Evolutionary conservation across 257 asterid genomes (phyloP).

Genomic region (Nicotiana undulata): DNA sequence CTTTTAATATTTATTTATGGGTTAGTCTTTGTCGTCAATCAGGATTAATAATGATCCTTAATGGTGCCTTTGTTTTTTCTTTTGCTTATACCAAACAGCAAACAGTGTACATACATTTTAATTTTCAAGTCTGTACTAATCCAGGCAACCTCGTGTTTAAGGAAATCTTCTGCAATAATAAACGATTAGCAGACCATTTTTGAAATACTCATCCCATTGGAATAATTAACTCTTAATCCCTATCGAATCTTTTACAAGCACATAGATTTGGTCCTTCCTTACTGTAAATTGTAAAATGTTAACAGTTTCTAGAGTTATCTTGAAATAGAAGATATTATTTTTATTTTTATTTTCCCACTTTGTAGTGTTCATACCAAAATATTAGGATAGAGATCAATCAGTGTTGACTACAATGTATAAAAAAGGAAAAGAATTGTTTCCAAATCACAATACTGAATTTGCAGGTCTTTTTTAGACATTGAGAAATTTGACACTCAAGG

Average conservation of each 20-base stretch:
- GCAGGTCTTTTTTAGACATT: background rate
- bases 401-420: background rate
- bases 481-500: slow-evolving; percentile 1
- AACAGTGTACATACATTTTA: background rate
- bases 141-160: background rate
- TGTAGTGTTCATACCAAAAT: background rate
- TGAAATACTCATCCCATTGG: background rate
- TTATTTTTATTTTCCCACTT: no score
- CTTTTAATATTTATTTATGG: background rate
- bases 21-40: background rate
- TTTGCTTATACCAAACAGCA: background rate
- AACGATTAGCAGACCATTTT: background rate
- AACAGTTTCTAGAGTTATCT: background rate
- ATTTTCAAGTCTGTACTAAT: background rate
- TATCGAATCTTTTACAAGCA: background rate
- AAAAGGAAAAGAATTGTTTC: background rate
- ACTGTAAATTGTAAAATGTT: no score
- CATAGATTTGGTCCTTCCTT: background rate
- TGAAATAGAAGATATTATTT: background rate
- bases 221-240: no score
- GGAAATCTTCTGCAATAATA: no score
- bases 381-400: background rate
- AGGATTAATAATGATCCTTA: background rate
- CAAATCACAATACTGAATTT: background rate
- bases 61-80: background rate